phyloP scores from a whole-genome alignment of 2,329 filamentous ascomycete genomes.

The Fusarium drepaniforme region DNA sequence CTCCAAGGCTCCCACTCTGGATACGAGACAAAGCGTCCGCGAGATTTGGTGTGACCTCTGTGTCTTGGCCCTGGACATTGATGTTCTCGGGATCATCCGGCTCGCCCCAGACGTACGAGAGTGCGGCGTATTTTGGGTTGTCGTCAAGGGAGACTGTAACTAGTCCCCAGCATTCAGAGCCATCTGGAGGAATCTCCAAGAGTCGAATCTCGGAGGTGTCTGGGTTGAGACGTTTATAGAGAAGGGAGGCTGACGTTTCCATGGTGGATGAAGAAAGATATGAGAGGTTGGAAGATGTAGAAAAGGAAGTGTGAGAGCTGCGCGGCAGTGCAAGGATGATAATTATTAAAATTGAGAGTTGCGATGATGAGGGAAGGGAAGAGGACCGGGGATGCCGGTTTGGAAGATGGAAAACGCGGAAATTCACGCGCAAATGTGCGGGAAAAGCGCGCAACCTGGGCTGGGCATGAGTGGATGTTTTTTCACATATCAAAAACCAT shows the following conservation, averaged over 20 bases:
- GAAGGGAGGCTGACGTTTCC: background rate
- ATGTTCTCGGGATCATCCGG: background rate
- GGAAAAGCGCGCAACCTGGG: background rate
- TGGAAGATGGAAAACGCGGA: background rate
- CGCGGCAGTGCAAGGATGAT: background rate
- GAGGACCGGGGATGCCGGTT: fast-evolving
- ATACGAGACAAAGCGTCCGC: background rate
- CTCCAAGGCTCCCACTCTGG: background rate
- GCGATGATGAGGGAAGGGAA: background rate
- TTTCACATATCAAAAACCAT: no score
- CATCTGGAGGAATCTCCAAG: background rate
- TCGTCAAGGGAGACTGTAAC: background rate
- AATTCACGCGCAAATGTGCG: background rate
- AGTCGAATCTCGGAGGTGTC: background rate
- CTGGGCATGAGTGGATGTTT: background rate
- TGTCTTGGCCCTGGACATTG: background rate
- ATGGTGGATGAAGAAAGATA: background rate
- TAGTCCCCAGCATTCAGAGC: background rate
- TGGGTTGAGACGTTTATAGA: background rate
- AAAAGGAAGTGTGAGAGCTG: background rate
- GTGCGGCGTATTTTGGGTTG: background rate
- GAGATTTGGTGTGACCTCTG: background rate
- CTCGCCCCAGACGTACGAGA: background rate
- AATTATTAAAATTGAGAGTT: no score
- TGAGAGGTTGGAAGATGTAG: background rate